Conservation (phyloP, 192 early-diverging fungal genomes). For the Coemansia sp. region DNA sequence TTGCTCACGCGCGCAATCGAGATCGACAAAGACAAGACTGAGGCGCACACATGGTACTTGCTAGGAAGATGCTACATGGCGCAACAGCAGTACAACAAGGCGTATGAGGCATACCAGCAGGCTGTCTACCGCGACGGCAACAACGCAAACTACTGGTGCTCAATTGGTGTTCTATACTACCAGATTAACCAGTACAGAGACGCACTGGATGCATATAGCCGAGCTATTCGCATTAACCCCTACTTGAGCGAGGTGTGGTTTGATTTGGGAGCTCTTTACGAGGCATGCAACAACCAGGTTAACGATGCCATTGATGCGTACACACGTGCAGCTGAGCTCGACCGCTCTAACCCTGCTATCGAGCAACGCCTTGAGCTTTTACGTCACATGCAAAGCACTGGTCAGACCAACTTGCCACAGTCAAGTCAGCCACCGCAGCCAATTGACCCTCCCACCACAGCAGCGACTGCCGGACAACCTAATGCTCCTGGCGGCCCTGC, state of each 20-base stretch:
- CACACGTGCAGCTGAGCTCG: conserved; percentile 86
- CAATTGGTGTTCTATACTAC: conserved; percentile 97
- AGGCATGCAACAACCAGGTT: conserved; percentile 96
- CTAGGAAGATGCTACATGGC: conserved; percentile 97
- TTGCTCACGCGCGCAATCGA: conserved; percentile 84
- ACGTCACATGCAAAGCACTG: conserved; percentile 48
- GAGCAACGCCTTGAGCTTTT: conserved; percentile 69
- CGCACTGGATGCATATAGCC: conserved; percentile 94
- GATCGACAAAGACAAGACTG: conserved; percentile 73
- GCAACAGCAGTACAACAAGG: conserved; percentile 90
- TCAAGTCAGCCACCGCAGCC: conserved; percentile 36
- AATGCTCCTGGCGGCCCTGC: conserved; percentile 53
- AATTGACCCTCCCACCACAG: conserved; percentile 42
- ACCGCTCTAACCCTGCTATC: conserved; percentile 84
- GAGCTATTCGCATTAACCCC: conserved; percentile 91
- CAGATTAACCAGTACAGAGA: conserved; percentile 93
- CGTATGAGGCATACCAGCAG: conserved; percentile 97
- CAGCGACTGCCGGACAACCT: conserved; percentile 37
- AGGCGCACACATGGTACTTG: conserved; percentile 94
- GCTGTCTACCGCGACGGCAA: conserved; percentile 90
- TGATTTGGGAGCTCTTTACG: conserved; percentile 94
- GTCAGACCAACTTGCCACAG: conserved; percentile 31
- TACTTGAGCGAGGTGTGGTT: conserved; percentile 98
- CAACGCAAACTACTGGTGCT: conserved; percentile 98
- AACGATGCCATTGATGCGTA: conserved; percentile 97